These are phyloP conservation scores for Cercospora janseana DNA, from an alignment of 2,329 filamentous ascomycete genomes.

Conservation along the genomic window DNA sequence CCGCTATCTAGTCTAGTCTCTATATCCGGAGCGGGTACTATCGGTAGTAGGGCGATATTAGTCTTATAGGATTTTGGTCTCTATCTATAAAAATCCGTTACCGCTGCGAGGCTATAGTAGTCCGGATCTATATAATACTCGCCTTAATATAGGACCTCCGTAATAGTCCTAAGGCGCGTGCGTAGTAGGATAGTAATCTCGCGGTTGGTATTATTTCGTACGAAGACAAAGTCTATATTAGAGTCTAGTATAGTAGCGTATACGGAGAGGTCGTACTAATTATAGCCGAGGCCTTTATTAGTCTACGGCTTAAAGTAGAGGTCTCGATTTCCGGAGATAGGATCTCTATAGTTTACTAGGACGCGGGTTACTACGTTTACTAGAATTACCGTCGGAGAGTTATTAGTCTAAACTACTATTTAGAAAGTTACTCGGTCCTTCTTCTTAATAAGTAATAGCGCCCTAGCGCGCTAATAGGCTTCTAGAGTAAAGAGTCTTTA, in stretches of 20 bases:
- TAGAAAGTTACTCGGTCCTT: too few species aligned
- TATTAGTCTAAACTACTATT: not conserved
- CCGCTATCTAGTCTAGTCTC: too few species aligned
- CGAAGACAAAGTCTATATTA: not conserved
- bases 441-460: not conserved
- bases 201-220: too few species aligned
- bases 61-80: too few species aligned
- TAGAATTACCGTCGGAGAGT: not conserved
- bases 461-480: not conserved
- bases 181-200: too few species aligned
- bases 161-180: too few species aligned
- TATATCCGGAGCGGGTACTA: too few species aligned
- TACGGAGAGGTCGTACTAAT: not conserved
- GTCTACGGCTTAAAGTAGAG: not conserved
- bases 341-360: not conserved
- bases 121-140: too few species aligned
- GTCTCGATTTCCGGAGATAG: not conserved
- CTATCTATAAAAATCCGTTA: not conserved
- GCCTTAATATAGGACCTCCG: too few species aligned
- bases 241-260: not conserved
- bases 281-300: not conserved
- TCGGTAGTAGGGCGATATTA: too few species aligned
- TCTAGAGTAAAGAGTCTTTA: not conserved
- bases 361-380: not conserved
- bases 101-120: too few species aligned